A percentile compares a stretch with the other conserved stretches of the same genome.
phyloP scores from a whole-genome alignment of 2,329 filamentous ascomycete species.

The Venturia pyrina region DNA sequence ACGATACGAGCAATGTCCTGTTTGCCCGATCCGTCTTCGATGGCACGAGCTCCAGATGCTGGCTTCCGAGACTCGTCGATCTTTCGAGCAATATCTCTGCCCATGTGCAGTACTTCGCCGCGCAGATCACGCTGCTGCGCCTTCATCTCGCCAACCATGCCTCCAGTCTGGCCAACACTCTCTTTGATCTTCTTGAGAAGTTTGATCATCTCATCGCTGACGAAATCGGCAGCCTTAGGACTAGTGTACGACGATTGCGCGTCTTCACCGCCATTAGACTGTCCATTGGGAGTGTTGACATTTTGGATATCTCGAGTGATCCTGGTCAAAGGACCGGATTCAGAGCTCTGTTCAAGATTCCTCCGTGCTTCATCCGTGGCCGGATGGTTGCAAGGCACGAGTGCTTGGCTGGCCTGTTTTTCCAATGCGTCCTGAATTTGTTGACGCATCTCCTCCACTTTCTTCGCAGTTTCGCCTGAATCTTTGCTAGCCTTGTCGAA shows the following conservation, averaged over 20 bases:
- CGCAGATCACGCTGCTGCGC: slow-evolving; percentile 79
- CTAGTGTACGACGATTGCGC: slow-evolving; percentile 19
- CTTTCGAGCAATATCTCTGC: slow-evolving; percentile 75
- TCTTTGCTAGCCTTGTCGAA: slow-evolving; percentile 46
- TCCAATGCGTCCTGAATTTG: slow-evolving; percentile 33
- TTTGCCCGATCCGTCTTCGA: slow-evolving; percentile 31
- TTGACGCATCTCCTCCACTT: slow-evolving; percentile 46
- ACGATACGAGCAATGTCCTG: slow-evolving; percentile 70
- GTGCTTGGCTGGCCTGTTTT: slow-evolving; percentile 29
- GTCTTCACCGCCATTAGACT: not conserved
- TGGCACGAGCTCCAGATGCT: slow-evolving; percentile 30
- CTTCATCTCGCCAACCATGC: slow-evolving; percentile 86
- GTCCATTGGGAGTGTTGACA: slow-evolving; percentile 2
- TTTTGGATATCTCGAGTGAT: slow-evolving; percentile 21
- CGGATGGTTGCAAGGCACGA: slow-evolving; percentile 51
- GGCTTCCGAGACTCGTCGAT: slow-evolving; percentile 59
- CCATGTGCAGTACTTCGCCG: slow-evolving; percentile 90
- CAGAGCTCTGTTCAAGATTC: slow-evolving; percentile 15
- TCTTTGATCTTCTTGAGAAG: slow-evolving; percentile 83
- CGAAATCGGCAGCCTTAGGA: slow-evolving; percentile 42
- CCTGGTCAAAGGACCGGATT: slow-evolving; percentile 24
- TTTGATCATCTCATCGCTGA: slow-evolving; percentile 69
- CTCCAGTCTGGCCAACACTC: slow-evolving; percentile 78
- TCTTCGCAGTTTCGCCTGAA: slow-evolving; percentile 53
- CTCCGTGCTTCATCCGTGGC: slow-evolving; percentile 24